A percentile compares a stretch with the other conserved stretches of the same genome.
These are phyloP conservation scores for Aspergillus alliaceus DNA, from an alignment of 2,329 filamentous ascomycete species.

Conservation along the genomic window DNA sequence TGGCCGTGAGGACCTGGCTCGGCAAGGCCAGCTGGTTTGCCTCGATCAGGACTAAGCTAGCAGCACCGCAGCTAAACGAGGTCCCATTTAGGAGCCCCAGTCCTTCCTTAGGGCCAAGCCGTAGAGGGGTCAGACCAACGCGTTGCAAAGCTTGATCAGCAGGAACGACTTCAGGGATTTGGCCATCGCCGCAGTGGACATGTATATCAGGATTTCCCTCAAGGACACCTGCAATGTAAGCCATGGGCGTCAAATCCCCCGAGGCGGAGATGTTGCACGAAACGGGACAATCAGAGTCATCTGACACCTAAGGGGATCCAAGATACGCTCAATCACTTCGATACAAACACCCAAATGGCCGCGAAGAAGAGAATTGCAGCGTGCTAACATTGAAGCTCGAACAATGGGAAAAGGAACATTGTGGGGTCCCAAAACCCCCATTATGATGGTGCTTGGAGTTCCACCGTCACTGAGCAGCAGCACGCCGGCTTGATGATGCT, in stretches of 20 bases:
- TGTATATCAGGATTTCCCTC: not conserved
- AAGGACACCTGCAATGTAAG: not conserved
- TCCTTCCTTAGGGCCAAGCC: slow-evolving; percentile 52
- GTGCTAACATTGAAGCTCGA: slow-evolving; percentile 52
- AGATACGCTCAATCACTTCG: not conserved
- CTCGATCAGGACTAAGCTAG: slow-evolving; percentile 52
- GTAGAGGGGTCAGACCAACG: slow-evolving; percentile 32
- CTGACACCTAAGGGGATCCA: not conserved
- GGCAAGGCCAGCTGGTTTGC: slow-evolving; percentile 55
- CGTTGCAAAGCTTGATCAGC: slow-evolving; percentile 35
- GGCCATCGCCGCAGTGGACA: not conserved
- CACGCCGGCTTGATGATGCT: slow-evolving; percentile 54
- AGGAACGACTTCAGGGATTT: slow-evolving; percentile 23
- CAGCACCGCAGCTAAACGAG: slow-evolving; percentile 48
- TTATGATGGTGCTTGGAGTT: slow-evolving; percentile 14
- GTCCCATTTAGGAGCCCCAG: slow-evolving; percentile 55
- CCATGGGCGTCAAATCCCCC: not conserved
- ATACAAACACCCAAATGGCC: slow-evolving; percentile 44
- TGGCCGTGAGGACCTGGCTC: slow-evolving; percentile 60
- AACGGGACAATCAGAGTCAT: not conserved
- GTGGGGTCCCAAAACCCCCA: too few relatives aligned
- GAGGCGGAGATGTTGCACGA: not conserved
- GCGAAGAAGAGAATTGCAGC: slow-evolving; percentile 53
- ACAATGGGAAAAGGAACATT: slow-evolving; percentile 58
- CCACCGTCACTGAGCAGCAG: slow-evolving; percentile 26